Conservation (phyloP, 805 yeast species). For the Nakazawaea anatomiae region DNA sequence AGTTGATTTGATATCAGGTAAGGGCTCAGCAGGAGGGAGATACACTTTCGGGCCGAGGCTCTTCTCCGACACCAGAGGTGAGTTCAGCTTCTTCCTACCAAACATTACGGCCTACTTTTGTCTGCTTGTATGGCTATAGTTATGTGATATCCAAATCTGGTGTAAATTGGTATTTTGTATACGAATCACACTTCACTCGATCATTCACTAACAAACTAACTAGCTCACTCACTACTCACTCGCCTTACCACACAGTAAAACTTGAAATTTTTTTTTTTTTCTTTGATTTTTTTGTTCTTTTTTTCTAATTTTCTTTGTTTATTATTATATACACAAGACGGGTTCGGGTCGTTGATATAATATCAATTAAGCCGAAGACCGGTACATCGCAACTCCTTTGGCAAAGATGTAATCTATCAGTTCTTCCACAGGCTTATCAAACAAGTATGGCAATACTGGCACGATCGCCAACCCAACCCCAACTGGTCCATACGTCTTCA, state of each 20-base stretch:
- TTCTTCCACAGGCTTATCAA: constrained; percentile 78
- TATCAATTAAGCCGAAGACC: neutral
- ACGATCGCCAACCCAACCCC: constrained; percentile 73
- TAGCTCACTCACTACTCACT: no score
- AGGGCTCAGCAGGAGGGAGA: constrained; percentile 6
- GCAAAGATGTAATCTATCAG: constrained; percentile 60
- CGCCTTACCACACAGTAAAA: no score
- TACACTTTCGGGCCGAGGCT: constrained; percentile 7
- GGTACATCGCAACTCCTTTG: constrained; percentile 24
- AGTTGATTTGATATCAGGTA: constrained; percentile 1
- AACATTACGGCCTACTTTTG: neutral
- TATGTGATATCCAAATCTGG: no score
- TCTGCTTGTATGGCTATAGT: no score
- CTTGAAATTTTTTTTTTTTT: no score
- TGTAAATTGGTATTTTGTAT: no score
- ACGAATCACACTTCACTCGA: no score
- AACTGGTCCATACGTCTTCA: constrained; percentile 71
- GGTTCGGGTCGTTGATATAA: neutral
- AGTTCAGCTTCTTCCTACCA: constrained; percentile 8
- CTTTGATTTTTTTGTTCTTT: no score
- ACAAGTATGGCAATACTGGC: constrained; percentile 70
- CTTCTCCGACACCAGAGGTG: constrained; percentile 2
- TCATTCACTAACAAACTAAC: no score
- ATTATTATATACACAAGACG: no score
- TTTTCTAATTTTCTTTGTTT: no score